Conservation (phyloP, 345 rosid genomes). For the Bretschneidera sinensis region DNA sequence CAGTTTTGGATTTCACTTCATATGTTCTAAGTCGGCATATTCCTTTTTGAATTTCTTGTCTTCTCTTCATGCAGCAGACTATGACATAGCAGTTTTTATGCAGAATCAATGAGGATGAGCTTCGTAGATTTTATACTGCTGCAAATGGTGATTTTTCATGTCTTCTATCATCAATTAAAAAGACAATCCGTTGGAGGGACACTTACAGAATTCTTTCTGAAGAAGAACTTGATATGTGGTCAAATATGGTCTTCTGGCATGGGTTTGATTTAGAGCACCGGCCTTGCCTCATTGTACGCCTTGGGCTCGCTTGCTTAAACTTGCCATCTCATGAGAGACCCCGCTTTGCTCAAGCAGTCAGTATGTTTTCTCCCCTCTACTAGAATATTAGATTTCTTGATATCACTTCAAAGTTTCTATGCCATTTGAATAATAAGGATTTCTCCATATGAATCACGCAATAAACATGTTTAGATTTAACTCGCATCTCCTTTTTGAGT, state of each 20-base stretch:
- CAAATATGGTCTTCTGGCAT: conserved; percentile 89
- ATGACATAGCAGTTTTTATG: conserved; percentile 39
- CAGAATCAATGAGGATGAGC: conserved; percentile 82
- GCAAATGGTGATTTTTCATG: conserved; percentile 72
- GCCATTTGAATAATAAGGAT: not conserved
- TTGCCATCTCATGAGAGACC: conserved; percentile 75
- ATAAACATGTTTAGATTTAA: not conserved
- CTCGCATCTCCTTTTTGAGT: not conserved
- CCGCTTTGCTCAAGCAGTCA: conserved; percentile 78
- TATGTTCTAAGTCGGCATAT: conserved; percentile 11
- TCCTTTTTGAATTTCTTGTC: conserved; percentile 17
- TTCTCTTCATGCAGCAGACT: conserved; percentile 25
- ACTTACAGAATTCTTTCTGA: conserved; percentile 67
- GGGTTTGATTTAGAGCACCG: conserved; percentile 69
- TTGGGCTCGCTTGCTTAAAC: conserved; percentile 69
- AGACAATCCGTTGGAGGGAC: conserved; percentile 89
- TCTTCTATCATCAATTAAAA: conserved; percentile 72
- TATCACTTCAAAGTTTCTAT: conserved; percentile 3
- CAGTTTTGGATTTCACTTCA: not conserved
- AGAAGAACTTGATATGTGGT: conserved; percentile 82
- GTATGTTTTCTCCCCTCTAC: conserved; percentile 41
- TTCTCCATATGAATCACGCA: not conserved
- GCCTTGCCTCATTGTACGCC: conserved; percentile 84
- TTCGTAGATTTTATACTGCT: conserved; percentile 63
- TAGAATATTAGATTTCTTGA: not conserved